A percentile compares a stretch with the other conserved stretches of the same genome.
phyloP scores from a whole-genome alignment of 2,329 filamentous ascomycete species.

The Hypocreales sp. region DNA sequence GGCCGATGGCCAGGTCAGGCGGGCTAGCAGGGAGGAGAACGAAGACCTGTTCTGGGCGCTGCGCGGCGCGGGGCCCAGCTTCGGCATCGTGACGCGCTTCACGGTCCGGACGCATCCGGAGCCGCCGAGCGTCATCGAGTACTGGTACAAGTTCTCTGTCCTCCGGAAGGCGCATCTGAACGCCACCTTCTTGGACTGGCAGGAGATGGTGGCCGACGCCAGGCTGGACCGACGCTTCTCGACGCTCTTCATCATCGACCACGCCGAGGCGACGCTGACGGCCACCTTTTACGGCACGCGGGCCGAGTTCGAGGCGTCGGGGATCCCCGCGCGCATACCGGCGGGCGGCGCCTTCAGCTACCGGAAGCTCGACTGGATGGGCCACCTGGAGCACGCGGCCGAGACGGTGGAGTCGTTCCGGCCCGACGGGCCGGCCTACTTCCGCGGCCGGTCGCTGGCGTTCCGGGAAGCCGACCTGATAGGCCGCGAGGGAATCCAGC shows the following conservation, averaged over 20 bases:
- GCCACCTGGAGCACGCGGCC: conserved; percentile 35
- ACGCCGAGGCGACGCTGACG: conserved; percentile 37
- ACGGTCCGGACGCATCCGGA: conserved; percentile 38
- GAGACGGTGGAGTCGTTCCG: conserved; percentile 31
- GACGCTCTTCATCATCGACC: conserved; percentile 37
- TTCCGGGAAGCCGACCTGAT: conserved; percentile 34
- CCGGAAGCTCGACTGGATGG: conserved; percentile 47
- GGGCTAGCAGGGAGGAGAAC: conserved; percentile 30
- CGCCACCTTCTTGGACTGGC: conserved; percentile 39
- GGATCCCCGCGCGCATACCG: conserved; percentile 32
- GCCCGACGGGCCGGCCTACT: conserved; percentile 29
- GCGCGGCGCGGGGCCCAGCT: conserved; percentile 38
- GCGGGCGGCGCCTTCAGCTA: conserved; percentile 17
- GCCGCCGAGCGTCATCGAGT: conserved; percentile 40
- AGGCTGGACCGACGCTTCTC: conserved; percentile 42
- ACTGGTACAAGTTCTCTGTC: conserved; percentile 39
- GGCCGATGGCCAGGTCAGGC: conserved; percentile 33
- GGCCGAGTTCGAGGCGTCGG: conserved; percentile 35
- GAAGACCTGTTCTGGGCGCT: conserved; percentile 40
- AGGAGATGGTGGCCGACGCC: conserved; percentile 36
- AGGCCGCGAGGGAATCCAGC: conserved; percentile 24
- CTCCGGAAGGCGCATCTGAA: conserved; percentile 30
- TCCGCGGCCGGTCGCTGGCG: conserved; percentile 42
- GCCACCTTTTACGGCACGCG: conserved; percentile 46
- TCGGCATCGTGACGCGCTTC: conserved; percentile 42